Evolutionary conservation across 2,329 filamentous ascomycete genomes (phyloP).

Genomic region (Orbilia ellipsospora): DNA sequence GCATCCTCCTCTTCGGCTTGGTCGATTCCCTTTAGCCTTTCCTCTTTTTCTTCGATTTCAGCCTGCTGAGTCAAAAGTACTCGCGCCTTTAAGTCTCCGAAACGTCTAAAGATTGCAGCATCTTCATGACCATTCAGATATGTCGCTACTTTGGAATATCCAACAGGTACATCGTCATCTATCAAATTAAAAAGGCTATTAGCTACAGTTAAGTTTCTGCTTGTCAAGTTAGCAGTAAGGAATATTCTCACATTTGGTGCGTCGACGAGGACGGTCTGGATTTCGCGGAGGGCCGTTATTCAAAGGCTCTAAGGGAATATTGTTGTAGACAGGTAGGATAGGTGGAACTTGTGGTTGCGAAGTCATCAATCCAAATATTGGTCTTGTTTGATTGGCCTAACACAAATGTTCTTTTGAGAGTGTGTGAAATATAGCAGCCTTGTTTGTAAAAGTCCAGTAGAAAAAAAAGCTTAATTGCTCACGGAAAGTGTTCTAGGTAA

Average conservation of each 20-base stretch:
- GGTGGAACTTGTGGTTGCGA: neutral
- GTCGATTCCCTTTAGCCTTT: constrained; percentile 23
- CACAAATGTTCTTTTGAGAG: no score
- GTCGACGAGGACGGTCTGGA: neutral
- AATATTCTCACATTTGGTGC: constrained; percentile 13
- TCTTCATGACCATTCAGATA: constrained; percentile 29
- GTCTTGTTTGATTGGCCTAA: no score
- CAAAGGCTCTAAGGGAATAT: no score
- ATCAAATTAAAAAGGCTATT: constrained; percentile 2
- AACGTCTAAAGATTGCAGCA: constrained; percentile 32
- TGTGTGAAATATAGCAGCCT: no score
- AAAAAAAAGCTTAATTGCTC: no score
- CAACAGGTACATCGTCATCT: constrained; percentile 25
- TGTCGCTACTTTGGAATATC: constrained; percentile 40
- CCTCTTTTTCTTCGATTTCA: constrained; percentile 26
- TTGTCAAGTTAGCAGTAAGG: neutral
- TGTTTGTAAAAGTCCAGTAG: no score
- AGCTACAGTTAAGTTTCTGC: neutral
- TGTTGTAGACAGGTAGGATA: no score
- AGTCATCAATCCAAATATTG: constrained; percentile 2
- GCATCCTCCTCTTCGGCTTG: neutral
- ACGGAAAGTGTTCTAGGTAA: no score
- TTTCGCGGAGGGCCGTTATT: no score
- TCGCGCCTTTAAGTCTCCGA: constrained; percentile 29
- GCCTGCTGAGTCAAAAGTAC: constrained; percentile 31